These are phyloP conservation scores for Blastocystis hominis DNA, from an alignment of 352 stramenopile species.

Conservation along the genomic window DNA sequence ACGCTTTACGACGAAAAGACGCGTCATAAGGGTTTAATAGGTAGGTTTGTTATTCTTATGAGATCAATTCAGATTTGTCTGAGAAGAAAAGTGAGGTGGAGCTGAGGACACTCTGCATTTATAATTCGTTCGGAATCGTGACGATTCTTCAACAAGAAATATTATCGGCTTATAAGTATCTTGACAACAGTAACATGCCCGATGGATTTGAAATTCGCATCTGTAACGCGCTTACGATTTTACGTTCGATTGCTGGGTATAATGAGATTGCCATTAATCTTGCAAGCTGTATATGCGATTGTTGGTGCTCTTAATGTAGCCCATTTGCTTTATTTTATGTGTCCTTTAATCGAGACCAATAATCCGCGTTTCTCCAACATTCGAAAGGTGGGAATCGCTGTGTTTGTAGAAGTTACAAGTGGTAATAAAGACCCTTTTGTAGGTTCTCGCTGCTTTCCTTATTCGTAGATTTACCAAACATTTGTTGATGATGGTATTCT, in stretches of 20 bases:
- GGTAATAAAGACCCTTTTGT: conserved; percentile 5
- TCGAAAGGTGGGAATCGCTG: conserved; percentile 15
- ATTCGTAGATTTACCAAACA: neutral
- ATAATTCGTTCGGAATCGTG: conserved; percentile 48
- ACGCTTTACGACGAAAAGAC: conserved; percentile 36
- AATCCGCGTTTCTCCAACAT: conserved; percentile 38
- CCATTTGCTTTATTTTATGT: conserved; percentile 34
- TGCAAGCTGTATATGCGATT: neutral
- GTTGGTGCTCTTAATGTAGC: neutral
- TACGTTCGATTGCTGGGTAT: conserved; percentile 15
- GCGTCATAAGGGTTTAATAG: neutral
- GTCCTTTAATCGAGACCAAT: conserved; percentile 3
- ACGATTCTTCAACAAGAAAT: conserved; percentile 47
- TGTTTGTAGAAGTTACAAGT: conserved; percentile 11
- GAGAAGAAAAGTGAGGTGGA: conserved; percentile 22
- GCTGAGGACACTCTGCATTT: neutral
- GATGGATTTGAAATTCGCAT: neutral
- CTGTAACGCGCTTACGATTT: conserved; percentile 37
- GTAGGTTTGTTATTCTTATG: neutral
- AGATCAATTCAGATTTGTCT: neutral
- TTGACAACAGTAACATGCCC: neutral
- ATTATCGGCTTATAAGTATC: conserved; percentile 18
- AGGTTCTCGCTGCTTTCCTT: neutral
- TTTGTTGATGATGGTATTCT: neutral
- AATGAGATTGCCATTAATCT: neutral